These are phyloP conservation scores for Populus pruinosa DNA, from an alignment of 345 rosid species.

Conservation along the genomic window DNA sequence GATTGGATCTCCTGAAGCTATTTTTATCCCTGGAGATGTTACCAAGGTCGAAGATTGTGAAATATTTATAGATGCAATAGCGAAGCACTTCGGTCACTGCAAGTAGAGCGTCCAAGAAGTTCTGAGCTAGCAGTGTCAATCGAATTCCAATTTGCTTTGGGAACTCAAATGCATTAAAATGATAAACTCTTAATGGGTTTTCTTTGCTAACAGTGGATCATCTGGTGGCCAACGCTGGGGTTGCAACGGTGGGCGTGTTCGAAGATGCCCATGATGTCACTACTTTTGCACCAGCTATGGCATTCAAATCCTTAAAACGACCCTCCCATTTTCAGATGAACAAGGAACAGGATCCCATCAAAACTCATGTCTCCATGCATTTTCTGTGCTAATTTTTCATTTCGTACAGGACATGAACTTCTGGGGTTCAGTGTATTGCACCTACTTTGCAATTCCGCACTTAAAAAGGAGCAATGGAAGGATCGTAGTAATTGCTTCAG, in stretches of 20 bases:
- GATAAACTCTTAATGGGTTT: neutral
- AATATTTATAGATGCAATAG: conserved; percentile 13
- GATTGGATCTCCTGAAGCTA: conserved; percentile 33
- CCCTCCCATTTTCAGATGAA: too few relatives aligned
- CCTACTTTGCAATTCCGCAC: conserved; percentile 35
- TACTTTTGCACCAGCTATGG: conserved; percentile 43
- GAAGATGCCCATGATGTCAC: conserved; percentile 48
- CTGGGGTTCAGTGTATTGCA: conserved; percentile 49
- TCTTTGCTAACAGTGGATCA: conserved; percentile 52
- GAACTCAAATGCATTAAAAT: neutral
- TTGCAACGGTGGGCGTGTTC: conserved; percentile 42
- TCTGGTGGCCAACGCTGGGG: conserved; percentile 60
- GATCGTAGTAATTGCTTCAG: conserved; percentile 45
- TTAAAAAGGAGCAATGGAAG: conserved; percentile 44
- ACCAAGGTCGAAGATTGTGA: conserved; percentile 27
- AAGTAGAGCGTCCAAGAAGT: neutral
- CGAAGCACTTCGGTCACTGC: conserved; percentile 34
- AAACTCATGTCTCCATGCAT: neutral
- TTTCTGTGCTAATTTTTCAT: neutral
- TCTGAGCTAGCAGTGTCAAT: neutral
- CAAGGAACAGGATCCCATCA: neutral
- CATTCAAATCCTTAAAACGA: conserved; percentile 1
- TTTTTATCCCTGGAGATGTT: conserved; percentile 27
- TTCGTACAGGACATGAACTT: conserved; percentile 43
- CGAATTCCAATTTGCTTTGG: neutral